Base-by-base conservation (phyloP, 352 stramenopile species). In the Saprolegnia diclina region DNA sequence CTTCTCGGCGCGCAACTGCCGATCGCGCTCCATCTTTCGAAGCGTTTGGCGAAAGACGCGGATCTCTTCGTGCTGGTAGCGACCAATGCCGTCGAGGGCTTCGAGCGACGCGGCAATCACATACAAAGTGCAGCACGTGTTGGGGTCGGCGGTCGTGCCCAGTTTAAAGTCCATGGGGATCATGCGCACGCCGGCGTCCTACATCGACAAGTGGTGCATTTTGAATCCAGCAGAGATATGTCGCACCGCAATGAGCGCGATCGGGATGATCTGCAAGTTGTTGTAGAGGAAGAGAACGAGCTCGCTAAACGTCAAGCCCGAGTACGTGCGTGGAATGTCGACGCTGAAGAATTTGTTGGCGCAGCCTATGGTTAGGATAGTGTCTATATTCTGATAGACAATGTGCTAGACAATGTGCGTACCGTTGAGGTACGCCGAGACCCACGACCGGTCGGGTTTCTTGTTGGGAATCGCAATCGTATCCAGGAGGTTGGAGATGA, bases 101-200 rank as follows among this genome's bases (percentile, higher is more conserved):
- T 71, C 77, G 9, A 87, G 64, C 3, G 75, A 74, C 55, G 88
- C 87, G 11, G 83, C 82, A 42, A 92, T 81, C 1, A 79, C 81
- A 55, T 90, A 92, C 21, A 92, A 78, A 44, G 90, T 92, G 72
- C 85, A 91, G 68, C 85, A 92, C 46, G 90, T 35, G 45, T 88
- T 91, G 5, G 85, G 85, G 40, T 92, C 85, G 1, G 85, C 81
- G 0, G 81, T 90, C 0, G 73, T 80, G 1, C 85, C 85, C 7
- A 92, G 69, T 64, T 92, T 92, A 71, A 91, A 92, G 14, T 90
- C 81, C 72, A 87, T 82, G 53, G 90, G 83, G 13, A 89, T 77
- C 26, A 90, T 85, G 48, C 85, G 76, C 16, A 89, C 82, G 11
- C 81, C 79, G 45, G 82, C 76, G 19, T 87, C 32, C 46, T 63